phyloP scores from a whole-genome alignment of 805 yeast species.

The Kodamaea leandrae region DNA sequence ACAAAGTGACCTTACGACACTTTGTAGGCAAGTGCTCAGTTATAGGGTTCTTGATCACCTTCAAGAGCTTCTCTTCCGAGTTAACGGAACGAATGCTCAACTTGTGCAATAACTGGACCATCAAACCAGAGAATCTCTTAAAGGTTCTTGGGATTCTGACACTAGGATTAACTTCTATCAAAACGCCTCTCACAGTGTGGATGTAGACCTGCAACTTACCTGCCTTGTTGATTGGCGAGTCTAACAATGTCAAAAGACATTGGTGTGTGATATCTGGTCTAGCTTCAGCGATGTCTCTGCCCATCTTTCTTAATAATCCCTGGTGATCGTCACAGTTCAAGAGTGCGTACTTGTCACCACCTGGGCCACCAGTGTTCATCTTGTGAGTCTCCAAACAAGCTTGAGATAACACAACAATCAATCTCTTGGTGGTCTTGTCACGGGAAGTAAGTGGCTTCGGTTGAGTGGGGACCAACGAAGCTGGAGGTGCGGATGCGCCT shows the following conservation, averaged over 20 bases:
- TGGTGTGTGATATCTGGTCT: constrained; percentile 99
- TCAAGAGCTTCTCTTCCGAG: constrained; percentile 89
- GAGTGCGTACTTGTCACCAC: constrained; percentile 84
- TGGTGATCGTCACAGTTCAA: constrained; percentile 98
- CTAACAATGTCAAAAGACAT: constrained; percentile 88
- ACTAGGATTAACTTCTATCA: constrained; percentile 92
- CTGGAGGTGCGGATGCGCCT: constrained; percentile 35
- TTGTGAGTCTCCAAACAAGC: constrained; percentile 96
- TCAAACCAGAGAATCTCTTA: constrained; percentile 94
- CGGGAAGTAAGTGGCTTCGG: constrained; percentile 78
- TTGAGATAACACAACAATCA: constrained; percentile 91
- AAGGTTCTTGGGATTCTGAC: constrained; percentile 98
- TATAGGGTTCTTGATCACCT: constrained; percentile 94
- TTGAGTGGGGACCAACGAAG: constrained; percentile 82
- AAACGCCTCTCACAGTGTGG: constrained; percentile 91
- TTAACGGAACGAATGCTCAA: constrained; percentile 91
- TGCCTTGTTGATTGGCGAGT: constrained; percentile 97
- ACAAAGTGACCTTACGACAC: constrained; percentile 88
- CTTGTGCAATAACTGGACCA: constrained; percentile 95
- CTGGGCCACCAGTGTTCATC: constrained; percentile 72
- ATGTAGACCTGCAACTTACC: constrained; percentile 95
- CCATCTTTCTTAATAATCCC: constrained; percentile 91
- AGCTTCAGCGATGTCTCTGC: constrained; percentile 95
- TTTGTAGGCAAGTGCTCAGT: constrained; percentile 96
- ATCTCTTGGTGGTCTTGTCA: constrained; percentile 82